Percentiles rank a stretch among this genome's conserved stretches.
These are phyloP conservation scores for Babesia caballi DNA, from an alignment of 169 alveolate genomes.

Conservation along the genomic window DNA sequence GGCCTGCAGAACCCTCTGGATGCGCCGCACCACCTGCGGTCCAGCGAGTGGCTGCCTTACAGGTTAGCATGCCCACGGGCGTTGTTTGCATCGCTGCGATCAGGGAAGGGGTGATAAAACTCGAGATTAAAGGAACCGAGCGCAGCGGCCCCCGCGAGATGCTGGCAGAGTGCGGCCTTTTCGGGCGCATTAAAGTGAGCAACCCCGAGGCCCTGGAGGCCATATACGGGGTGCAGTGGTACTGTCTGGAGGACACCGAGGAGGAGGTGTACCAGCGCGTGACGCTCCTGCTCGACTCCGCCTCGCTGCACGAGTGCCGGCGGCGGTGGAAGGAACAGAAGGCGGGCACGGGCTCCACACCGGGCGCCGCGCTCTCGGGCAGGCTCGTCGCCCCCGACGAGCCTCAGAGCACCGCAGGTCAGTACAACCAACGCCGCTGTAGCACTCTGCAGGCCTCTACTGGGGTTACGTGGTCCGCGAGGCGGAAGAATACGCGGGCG, in stretches of 20 bases:
- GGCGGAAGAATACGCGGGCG: conserved; percentile 75
- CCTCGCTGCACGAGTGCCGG: conserved; percentile 34
- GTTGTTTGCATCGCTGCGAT: conserved; percentile 26
- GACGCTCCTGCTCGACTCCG: conserved; percentile 38
- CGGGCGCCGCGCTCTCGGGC: conserved; percentile 15
- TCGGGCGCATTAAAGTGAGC: conserved; percentile 66
- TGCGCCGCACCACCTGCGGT: conserved; percentile 97
- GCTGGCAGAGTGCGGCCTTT: conserved; percentile 76
- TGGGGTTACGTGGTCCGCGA: conserved; percentile 93
- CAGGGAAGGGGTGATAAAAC: conserved; percentile 65
- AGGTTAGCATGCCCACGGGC: conserved; percentile 18
- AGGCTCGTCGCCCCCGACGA: conserved; percentile 54
- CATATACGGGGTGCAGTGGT: conserved; percentile 27
- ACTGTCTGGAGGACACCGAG: conserved; percentile 11
- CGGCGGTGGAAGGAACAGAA: conserved; percentile 42
- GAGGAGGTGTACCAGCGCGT: conserved; percentile 57
- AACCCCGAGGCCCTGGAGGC: conserved; percentile 39
- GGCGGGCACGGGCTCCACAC: background rate
- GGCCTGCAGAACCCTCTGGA: conserved; percentile 98
- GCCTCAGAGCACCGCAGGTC: conserved; percentile 56
- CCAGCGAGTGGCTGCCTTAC: conserved; percentile 91
- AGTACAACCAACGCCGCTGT: background rate
- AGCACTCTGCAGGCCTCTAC: conserved; percentile 74
- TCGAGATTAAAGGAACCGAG: conserved; percentile 53
- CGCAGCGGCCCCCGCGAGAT: conserved; percentile 8